These are phyloP conservation scores for Candida krabiensis DNA, from an alignment of 805 yeast genomes.

Conservation along the genomic window DNA sequence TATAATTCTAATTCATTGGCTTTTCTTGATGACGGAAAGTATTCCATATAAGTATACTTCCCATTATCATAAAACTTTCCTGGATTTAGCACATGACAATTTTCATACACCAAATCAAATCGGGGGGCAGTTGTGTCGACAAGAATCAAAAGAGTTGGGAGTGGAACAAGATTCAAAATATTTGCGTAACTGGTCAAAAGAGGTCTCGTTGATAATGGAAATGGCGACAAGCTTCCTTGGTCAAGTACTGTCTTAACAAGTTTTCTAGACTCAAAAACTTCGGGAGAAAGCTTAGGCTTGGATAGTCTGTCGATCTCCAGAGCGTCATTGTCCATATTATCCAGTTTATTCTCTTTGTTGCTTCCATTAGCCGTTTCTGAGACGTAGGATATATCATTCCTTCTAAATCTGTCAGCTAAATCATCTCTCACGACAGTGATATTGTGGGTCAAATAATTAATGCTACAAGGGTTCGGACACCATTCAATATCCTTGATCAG, in stretches of 20 bases:
- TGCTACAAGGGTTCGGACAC: constrained; percentile 76
- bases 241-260: constrained; percentile 78
- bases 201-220: constrained; percentile 58
- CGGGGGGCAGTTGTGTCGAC: constrained; percentile 70
- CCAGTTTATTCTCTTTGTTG: constrained; percentile 13
- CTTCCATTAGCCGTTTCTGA: constrained; percentile 21
- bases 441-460: constrained; percentile 83
- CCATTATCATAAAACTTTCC: constrained; percentile 52
- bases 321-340: constrained; percentile 26
- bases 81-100: constrained; percentile 76
- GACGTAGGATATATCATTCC: constrained; percentile 64
- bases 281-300: constrained; percentile 40
- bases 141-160: constrained; percentile 67
- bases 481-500: constrained; percentile 50
- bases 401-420: constrained; percentile 62
- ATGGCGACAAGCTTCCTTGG: constrained; percentile 88
- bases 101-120: constrained; percentile 77
- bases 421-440: constrained; percentile 75
- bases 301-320: constrained; percentile 29
- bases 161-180: constrained; percentile 67
- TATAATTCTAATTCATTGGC: constrained; percentile 48
- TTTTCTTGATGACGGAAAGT: constrained; percentile 57
- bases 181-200: constrained; percentile 71
- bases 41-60: constrained; percentile 70
- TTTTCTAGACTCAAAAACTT: constrained; percentile 60